Conservation (phyloP, 805 yeast genomes). For the Schizosaccharomyces osmophilus region DNA sequence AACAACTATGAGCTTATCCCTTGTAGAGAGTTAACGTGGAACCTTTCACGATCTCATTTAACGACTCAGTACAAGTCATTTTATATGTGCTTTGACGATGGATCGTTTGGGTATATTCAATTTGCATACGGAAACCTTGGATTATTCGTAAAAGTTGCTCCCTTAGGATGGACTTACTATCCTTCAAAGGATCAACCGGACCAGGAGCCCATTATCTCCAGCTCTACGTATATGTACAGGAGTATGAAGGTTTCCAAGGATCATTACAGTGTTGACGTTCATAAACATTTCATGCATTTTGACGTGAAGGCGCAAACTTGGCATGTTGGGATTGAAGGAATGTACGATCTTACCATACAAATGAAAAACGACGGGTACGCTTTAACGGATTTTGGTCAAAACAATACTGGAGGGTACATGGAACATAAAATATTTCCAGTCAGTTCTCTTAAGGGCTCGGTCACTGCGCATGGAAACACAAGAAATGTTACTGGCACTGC, state of each 20-base stretch:
- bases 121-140: constrained; percentile 3
- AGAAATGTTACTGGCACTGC: neutral
- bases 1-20: neutral
- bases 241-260: neutral
- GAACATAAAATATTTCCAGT: neutral
- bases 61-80: constrained; percentile 3
- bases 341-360: neutral
- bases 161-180: constrained; percentile 2
- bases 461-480: neutral
- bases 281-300: neutral
- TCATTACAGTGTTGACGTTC: neutral
- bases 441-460: neutral
- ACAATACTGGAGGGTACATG: neutral
- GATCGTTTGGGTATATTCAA: constrained; percentile 1
- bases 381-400: constrained; percentile 1
- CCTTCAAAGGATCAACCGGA: neutral
- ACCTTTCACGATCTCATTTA: neutral
- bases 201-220: neutral
- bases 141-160: constrained; percentile 1
- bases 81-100: constrained; percentile 1
- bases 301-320: neutral
- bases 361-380: neutral
- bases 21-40: neutral
- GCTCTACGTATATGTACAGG: neutral
- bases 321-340: neutral